Evolutionary conservation across 2,329 filamentous ascomycete species (phyloP), one percentile per base, ranked within the genome.

Genomic region (Chrysosporium queenslandicum): DNA sequence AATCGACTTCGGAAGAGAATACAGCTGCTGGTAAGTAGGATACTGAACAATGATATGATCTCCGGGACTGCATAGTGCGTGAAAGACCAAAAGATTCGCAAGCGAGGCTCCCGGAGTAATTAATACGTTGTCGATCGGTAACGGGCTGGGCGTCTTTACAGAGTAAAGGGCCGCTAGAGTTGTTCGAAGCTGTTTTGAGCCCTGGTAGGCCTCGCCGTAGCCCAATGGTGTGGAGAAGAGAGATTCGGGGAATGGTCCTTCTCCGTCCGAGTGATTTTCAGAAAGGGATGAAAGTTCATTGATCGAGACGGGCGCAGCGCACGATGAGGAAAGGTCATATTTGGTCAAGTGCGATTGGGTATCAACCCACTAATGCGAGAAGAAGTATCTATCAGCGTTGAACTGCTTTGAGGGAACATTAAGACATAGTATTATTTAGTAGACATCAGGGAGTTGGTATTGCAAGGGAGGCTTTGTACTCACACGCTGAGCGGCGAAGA

Each of bases 21-120:
- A 92, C 1, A 94, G 76, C 61, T 92, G 87, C 65, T 92, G 86
- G 61, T 92, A 94, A 0, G 87, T 91, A 11, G 89, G 88, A 64
- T 89, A 87, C 53, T 92, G 85, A 62, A 86, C 92, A 54, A 94
- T 78, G 43, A 91, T 85, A 74, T 94, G 88, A 63, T 94, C 87
- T 0, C 82, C 85, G 0, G 81, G 79, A 0, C 80, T 79, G 1
- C 92, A 64, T 5, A 92, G 73, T 0, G 83, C 75, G 65, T 90
- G 90, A 6, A 92, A 77, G 2, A 82, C 71, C n/a, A 92, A 70
- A 60, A 88, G 87, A 63, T 94, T 94, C n/a, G 87, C 88, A 4
- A 80, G 77, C 47, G 94, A 94, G 12, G 87, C 87, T 8, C 89
- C 89, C 27, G 84, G 80, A 0, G 86, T 87, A 54, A 91, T 82